Conservation (phyloP, 2,329 filamentous ascomycete genomes). For the Trichoderma koningii region DNA sequence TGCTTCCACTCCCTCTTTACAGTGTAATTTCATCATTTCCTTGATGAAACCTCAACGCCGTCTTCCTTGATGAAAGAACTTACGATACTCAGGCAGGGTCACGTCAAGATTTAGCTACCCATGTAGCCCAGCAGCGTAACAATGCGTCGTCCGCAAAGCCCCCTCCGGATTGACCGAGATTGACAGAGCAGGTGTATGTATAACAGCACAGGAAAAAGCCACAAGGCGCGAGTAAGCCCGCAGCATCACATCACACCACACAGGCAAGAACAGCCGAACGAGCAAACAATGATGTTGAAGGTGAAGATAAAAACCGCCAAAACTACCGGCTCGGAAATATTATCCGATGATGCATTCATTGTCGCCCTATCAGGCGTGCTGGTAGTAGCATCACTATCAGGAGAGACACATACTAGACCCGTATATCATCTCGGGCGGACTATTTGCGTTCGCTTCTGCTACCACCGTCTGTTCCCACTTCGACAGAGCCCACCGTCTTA, state of each 20-base stretch:
- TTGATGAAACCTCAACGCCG: conserved; percentile 9
- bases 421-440: conserved; percentile 19
- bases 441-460: conserved; percentile 2
- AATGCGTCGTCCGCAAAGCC: no score
- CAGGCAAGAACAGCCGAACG: no score
- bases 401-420: neutral
- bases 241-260: no score
- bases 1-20: neutral
- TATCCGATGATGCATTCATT: conserved; percentile 10
- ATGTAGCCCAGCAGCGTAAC: no score
- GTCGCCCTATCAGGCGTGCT: neutral
- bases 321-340: conserved; percentile 22
- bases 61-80: neutral
- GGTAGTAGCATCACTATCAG: neutral
- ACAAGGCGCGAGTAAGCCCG: no score
- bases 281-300: no score
- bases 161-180: no score
- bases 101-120: no score
- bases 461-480: neutral
- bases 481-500: neutral
- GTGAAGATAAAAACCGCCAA: neutral
- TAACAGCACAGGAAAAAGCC: no score
- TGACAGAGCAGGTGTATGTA: no score
- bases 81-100: no score
- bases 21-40: neutral